Percentiles rank a stretch among this genome's conserved stretches.
phyloP scores from a whole-genome alignment of 495 filamentous ascomycete genomes.

The Hypomontagnella monticulosa region DNA sequence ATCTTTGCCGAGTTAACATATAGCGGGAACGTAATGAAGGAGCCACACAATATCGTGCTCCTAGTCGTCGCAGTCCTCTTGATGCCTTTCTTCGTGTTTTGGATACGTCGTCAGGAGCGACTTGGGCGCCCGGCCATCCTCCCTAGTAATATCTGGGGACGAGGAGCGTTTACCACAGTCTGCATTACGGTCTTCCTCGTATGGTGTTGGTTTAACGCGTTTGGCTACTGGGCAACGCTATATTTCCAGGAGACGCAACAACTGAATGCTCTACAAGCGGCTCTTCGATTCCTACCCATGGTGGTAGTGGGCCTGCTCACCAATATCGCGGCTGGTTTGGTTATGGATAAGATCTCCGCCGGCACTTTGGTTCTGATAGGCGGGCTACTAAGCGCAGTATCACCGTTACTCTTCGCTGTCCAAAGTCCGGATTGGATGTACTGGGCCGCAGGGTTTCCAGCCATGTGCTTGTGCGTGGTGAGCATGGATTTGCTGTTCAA shows the following conservation, averaged over 20 bases:
- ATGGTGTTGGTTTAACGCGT: constrained; percentile 60
- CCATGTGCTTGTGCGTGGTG: constrained; percentile 60
- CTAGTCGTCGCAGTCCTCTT: constrained; percentile 53
- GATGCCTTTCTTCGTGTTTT: constrained; percentile 57
- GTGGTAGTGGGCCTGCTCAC: constrained; percentile 61
- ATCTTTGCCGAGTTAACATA: constrained; percentile 45
- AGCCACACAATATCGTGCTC: constrained; percentile 46
- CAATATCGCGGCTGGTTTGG: constrained; percentile 64
- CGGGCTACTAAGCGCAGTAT: constrained; percentile 54
- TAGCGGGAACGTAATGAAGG: constrained; percentile 40
- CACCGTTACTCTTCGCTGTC: constrained; percentile 66
- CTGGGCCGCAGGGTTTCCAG: constrained; percentile 66
- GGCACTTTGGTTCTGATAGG: constrained; percentile 57
- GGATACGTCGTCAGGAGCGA: constrained; percentile 57
- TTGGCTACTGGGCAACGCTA: constrained; percentile 59
- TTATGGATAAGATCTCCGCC: constrained; percentile 64
- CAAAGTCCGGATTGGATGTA: constrained; percentile 58
- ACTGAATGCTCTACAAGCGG: constrained; percentile 56
- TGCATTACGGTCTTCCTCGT: constrained; percentile 63
- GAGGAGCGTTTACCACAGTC: constrained; percentile 57
- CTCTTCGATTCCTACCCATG: constrained; percentile 65
- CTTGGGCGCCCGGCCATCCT: constrained; percentile 54
- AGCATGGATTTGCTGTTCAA: constrained; percentile 69
- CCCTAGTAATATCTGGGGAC: constrained; percentile 62
- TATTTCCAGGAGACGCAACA: constrained; percentile 63